phyloP scores from a whole-genome alignment of 352 stramenopile genomes.

The Blastocystis sp. region DNA sequence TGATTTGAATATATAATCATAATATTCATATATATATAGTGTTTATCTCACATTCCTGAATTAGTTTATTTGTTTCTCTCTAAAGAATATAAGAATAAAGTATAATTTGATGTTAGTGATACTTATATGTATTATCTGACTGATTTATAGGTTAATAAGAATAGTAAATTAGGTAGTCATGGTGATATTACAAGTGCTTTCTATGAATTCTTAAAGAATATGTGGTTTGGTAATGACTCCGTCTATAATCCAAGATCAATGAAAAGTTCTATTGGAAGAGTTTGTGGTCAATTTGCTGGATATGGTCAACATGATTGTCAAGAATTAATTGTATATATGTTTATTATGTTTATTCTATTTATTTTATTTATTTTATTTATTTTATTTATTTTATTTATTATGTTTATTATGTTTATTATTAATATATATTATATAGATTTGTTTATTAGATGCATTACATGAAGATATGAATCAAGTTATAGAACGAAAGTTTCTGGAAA shows the following conservation, averaged over 20 bases:
- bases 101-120: too few species aligned
- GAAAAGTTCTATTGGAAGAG: constrained; percentile 43
- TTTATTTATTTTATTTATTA: too few species aligned
- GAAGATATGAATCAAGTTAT: constrained; percentile 65
- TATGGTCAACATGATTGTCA: constrained; percentile 69
- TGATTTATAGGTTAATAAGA: constrained; percentile 53
- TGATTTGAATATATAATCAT: too few species aligned
- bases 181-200: constrained; percentile 59
- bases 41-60: constrained; percentile 27
- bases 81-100: constrained; percentile 35
- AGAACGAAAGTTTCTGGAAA: constrained; percentile 60
- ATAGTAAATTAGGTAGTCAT: constrained; percentile 59
- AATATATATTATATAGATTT: constrained; percentile 46
- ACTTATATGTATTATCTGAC: background rate
- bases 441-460: constrained; percentile 59
- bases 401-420: background rate
- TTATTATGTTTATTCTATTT: too few species aligned
- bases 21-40: constrained; percentile 25
- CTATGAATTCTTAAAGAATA: constrained; percentile 50
- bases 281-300: constrained; percentile 52
- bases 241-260: constrained; percentile 40
- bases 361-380: too few species aligned
- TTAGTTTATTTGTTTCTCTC: constrained; percentile 35
- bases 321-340: constrained; percentile 51
- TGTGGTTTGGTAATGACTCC: constrained; percentile 49